Base-by-base conservation (phyloP, 352 stramenopile genomes). In the Globisporangium viniferum region DNA sequence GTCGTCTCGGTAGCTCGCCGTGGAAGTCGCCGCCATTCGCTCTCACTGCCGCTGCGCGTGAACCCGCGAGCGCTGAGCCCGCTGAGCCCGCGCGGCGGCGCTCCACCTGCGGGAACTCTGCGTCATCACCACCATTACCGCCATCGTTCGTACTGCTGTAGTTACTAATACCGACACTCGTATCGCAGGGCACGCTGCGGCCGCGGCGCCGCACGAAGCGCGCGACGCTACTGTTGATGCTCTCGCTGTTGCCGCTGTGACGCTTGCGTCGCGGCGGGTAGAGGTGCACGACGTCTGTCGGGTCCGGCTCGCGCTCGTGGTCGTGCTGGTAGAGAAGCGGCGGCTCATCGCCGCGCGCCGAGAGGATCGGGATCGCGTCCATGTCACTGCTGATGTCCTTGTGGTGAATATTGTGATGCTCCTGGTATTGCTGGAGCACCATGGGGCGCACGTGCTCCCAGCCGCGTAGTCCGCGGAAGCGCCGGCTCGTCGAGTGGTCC, bases 281-380 rank as follows among this genome's bases (percentile, higher is more conserved):
- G 7, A 59, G 8, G 15, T 54, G 29, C n/a, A 55, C 56, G 53
- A 33, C 22, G 67, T 67, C 59, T 15, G 41, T 41, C 53, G 51
- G 39, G 27, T 53, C 41, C 41, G 41, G 41, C 14, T 44, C 55
- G 39, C 14, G 24, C 2, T 61, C 39, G 24, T 46, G n/a, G 0
- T 60, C 39, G 12, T 53, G 48, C 8, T 53, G 66, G 58, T 62
- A 64, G 2, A 72, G 64, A 36, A 74, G 31, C 27, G 67, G 67
- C 27, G 69, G 55, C 39, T 80, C 72, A 44, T 73, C 66, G 29
- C 41, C 41, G 41, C 41, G 41, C 4, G 68, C 73, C 46, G 68
- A 69, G 22, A 81, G 64, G 41, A 77, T 66, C 56, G 72, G 69
- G 57, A 67, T 68, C 39, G 58, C 68, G 61, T 75, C 65, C 29